Base-by-base conservation (phyloP, 2,329 filamentous ascomycete genomes). In the Gnomoniopsis sp. region DNA sequence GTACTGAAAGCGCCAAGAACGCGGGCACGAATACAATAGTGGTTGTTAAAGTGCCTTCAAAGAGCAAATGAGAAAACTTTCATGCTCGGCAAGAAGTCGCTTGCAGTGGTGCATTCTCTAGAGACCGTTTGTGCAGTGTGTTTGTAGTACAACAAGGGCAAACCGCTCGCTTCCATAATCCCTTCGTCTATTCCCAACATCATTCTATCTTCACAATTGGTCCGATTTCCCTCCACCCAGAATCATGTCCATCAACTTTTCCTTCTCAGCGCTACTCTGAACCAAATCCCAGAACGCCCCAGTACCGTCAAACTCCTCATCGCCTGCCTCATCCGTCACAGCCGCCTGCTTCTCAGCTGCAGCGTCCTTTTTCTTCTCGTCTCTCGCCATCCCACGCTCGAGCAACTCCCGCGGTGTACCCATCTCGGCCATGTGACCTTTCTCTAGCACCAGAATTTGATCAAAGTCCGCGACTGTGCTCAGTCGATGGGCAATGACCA, bases 381-480 rank as follows among this genome's bases (percentile, higher is more conserved):
- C 64, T n/a, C 60, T 59, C 21, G 73, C 69, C 65, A 73, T 70
- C 2, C 71, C 71, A 11, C 66, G 70, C 62, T 66, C 65, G 65
- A 82, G 66, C 67, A 83, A 63, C 58, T 77, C 71, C 48, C 53
- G 55, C 6, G 73, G 72, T 14, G 65, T 69, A 3, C 71, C 73
- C 50, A 74, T 65, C 69, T 83, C 80, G 0, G 76, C 76, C 23
- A 82, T 71, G 36, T 68, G 65, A 1, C 80, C 80, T 36, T 73
- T 70, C 41, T 80, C 73, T 68, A 83, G 73, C 21, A 83, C 79
- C 17, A 79, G 70, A 47, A 83, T 70, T 30, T 71, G 71, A 64
- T 83, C 80, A 67, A 80, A 82, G 64, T 81, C 79, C 6, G 77
- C 72, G 14, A 82, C 79, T 0, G 79, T 82, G 55, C 71, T 71